Conservation (phyloP, 2,329 filamentous ascomycete species). For the Cladosporium sp. region DNA sequence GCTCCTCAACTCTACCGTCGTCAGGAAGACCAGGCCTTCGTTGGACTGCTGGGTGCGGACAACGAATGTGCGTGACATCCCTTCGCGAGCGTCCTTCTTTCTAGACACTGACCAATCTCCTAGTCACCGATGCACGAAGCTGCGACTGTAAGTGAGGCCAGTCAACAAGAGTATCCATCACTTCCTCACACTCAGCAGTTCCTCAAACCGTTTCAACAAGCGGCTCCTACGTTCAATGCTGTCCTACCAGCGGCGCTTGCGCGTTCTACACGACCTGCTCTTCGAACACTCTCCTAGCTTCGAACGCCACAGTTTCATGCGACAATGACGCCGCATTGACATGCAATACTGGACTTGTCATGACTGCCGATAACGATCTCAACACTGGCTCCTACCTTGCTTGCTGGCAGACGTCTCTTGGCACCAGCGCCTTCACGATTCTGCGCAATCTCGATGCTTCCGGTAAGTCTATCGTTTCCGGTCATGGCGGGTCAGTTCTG, state of each 20-base stretch:
- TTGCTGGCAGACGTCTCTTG: constrained; percentile 10
- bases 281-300: constrained; percentile 5
- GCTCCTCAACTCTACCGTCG: neutral
- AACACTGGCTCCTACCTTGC: constrained; percentile 2
- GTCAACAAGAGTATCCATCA: too few species aligned
- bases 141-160: neutral
- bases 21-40: neutral
- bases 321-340: constrained; percentile 1
- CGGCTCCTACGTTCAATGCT: constrained; percentile 7
- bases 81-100: neutral
- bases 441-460: neutral
- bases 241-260: neutral
- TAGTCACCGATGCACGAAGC: neutral
- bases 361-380: neutral
- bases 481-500: too few species aligned
- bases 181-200: neutral
- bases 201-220: constrained; percentile 3
- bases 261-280: constrained; percentile 3
- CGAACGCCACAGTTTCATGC: constrained; percentile 1
- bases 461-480: neutral
- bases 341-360: constrained; percentile 5
- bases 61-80: neutral
- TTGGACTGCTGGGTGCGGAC: neutral
- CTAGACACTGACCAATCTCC: neutral
- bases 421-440: constrained; percentile 4